Base-by-base conservation (phyloP, 2,329 filamentous ascomycete genomes). In the Epichloe uncinata region DNA sequence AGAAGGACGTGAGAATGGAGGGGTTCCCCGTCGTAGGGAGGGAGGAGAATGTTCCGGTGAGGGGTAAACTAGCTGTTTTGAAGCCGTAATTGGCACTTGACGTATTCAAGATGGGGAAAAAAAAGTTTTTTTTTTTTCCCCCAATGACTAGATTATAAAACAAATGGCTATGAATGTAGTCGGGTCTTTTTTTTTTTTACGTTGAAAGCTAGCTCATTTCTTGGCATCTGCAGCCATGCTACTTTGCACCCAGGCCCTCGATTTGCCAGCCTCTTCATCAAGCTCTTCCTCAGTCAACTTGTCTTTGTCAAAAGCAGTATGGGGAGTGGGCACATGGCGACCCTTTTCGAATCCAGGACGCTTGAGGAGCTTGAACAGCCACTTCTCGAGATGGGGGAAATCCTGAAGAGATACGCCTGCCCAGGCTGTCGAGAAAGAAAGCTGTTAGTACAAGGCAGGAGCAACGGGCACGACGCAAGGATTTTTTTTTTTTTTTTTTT, bases 261-360 rank as follows among this genome's bases (percentile, higher is more conserved):
- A 59, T 49, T 71, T 63, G 33, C 67, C 73, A 8, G 78, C 82
- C 56, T 72, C 62, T 56, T 74, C 69, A 45, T 86, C 81, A 55
- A 79, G 70, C 60, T 75, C 71, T 56, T 75, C 73, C 49, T 74
- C 72, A 0, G 65, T 68, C 57, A 71, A 53, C 41, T 66, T 66
- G 53, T 67, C 58, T 13, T 69, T 55, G 0, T 73, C 66, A 49
- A 84, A 64, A 22, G 84, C 80, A 58, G 73, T 82, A 59, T 89
- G 78, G 33, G 68, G 75, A 11, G 75, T 71, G 3, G 87, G 87
- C 12, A 91, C 80, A 67, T 91, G 74, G 50, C 81, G 73, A 18
- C 87, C 89, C 66, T 83, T 86, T 68, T 91, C 80, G 16, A 90
- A 77, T 2, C 74, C 87, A 0, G 84, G 81, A 1, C 87, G 77